Conservation (phyloP, 192 early-diverging fungal species). For the Rhizophagus clarus region DNA sequence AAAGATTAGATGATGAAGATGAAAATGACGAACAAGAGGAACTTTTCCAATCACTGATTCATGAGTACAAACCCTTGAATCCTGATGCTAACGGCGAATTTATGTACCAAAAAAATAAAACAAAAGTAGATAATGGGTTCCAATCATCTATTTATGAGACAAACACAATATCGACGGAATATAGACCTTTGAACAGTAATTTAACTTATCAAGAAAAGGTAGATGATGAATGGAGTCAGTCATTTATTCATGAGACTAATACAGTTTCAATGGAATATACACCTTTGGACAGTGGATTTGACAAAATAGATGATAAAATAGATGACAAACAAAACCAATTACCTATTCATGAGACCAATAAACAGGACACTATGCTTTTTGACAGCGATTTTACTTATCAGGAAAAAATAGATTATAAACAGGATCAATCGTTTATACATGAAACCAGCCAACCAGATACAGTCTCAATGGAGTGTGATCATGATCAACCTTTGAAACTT, state of each 20-base stretch:
- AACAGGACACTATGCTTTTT: too few species aligned
- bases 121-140: too few species aligned
- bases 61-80: background rate
- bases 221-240: constrained; percentile 28
- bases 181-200: too few species aligned
- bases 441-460: constrained; percentile 35
- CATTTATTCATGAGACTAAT: constrained; percentile 24
- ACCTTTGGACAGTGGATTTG: too few species aligned
- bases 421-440: constrained; percentile 5
- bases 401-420: constrained; percentile 25
- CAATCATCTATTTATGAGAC: too few species aligned
- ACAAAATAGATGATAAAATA: too few species aligned
- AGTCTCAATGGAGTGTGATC: background rate
- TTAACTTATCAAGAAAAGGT: background rate
- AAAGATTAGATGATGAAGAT: constrained; percentile 28
- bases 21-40: constrained; percentile 30
- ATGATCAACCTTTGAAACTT: too few species aligned
- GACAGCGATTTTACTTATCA: background rate
- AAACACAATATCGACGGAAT: too few species aligned
- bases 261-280: background rate
- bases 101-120: too few species aligned
- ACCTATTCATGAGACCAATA: too few species aligned
- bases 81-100: too few species aligned
- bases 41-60: constrained; percentile 18
- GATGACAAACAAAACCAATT: too few species aligned